Conservation (phyloP, 2,329 filamentous ascomycete genomes). For the Cladosporium phlei region DNA sequence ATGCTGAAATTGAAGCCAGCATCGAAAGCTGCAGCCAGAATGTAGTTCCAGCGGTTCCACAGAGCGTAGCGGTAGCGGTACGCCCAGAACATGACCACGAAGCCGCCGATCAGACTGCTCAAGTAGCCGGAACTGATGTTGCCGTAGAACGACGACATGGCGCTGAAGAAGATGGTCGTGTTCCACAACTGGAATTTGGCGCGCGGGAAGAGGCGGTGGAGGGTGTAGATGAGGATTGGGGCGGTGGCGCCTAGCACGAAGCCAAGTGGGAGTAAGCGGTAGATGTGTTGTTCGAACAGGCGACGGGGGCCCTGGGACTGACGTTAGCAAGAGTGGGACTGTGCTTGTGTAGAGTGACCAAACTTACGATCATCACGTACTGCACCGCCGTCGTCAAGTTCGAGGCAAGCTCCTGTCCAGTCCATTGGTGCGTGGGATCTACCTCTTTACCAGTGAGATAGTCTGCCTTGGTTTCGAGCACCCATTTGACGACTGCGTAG, state of each 20-base stretch:
- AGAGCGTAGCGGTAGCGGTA: slow-evolving; percentile 53
- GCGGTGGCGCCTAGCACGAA: slow-evolving; percentile 48
- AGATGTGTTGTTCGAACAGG: slow-evolving; percentile 48
- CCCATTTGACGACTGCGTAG: slow-evolving; percentile 58
- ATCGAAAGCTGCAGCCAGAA: slow-evolving; percentile 58
- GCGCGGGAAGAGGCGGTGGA: slow-evolving; percentile 52
- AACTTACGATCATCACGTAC: slow-evolving; percentile 51
- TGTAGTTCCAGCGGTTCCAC: slow-evolving; percentile 59
- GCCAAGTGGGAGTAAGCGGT: slow-evolving; percentile 48
- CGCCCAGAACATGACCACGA: slow-evolving; percentile 56
- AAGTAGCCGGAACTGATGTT: slow-evolving; percentile 53
- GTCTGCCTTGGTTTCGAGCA: slow-evolving; percentile 53
- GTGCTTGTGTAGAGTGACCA: too few species aligned
- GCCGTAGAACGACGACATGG: slow-evolving; percentile 54
- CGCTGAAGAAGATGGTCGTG: slow-evolving; percentile 58
- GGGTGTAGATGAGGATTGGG: slow-evolving; percentile 46
- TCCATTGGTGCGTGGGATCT: slow-evolving; percentile 59
- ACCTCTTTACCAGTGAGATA: slow-evolving; percentile 36
- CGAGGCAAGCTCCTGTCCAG: slow-evolving; percentile 49
- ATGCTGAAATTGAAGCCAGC: slow-evolving; percentile 60
- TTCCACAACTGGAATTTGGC: slow-evolving; percentile 57
- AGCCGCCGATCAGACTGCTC: slow-evolving; percentile 49
- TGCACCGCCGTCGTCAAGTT: slow-evolving; percentile 55
- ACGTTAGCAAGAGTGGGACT: background rate
- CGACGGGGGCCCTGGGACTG: slow-evolving; percentile 39